Conservation (phyloP, 306 rosid species). For the Mimosa pudica region DNA sequence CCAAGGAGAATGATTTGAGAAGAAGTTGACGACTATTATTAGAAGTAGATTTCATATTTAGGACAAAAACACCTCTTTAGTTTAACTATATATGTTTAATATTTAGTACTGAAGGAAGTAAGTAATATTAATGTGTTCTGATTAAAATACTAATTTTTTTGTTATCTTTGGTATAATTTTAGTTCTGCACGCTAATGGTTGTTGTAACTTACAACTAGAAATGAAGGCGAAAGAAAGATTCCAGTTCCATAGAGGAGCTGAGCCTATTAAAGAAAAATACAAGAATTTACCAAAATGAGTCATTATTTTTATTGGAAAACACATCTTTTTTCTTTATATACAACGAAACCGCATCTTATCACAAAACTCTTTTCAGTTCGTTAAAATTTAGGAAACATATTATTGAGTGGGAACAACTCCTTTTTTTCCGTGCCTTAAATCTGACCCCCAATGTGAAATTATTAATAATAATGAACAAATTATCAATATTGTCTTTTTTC, state of each 20-base stretch:
- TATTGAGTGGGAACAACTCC: not conserved
- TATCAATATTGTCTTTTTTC: not conserved
- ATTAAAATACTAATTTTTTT: not conserved
- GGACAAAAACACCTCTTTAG: too few species aligned
- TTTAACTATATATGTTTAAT: too few species aligned
- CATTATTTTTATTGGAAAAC: constrained; percentile 20
- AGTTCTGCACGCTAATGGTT: constrained; percentile 2
- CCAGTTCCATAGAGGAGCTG: not conserved
- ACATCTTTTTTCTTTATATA: not conserved
- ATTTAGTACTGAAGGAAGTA: not conserved
- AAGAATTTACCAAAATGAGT: constrained; percentile 17
- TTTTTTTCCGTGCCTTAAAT: not conserved
- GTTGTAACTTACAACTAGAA: not conserved
- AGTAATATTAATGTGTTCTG: not conserved
- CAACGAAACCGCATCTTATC: not conserved
- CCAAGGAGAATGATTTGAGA: too few species aligned
- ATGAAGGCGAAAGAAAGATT: not conserved
- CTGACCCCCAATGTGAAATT: not conserved
- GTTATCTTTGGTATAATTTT: constrained; percentile 5
- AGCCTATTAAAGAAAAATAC: constrained; percentile 23
- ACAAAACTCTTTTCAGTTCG: not conserved
- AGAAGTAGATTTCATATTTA: too few species aligned
- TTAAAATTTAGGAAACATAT: not conserved
- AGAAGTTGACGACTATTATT: too few species aligned
- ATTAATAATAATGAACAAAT: not conserved